These are phyloP conservation scores for Ceratocystis variospora DNA, from an alignment of 2,329 filamentous ascomycete genomes.

Conservation along the genomic window DNA sequence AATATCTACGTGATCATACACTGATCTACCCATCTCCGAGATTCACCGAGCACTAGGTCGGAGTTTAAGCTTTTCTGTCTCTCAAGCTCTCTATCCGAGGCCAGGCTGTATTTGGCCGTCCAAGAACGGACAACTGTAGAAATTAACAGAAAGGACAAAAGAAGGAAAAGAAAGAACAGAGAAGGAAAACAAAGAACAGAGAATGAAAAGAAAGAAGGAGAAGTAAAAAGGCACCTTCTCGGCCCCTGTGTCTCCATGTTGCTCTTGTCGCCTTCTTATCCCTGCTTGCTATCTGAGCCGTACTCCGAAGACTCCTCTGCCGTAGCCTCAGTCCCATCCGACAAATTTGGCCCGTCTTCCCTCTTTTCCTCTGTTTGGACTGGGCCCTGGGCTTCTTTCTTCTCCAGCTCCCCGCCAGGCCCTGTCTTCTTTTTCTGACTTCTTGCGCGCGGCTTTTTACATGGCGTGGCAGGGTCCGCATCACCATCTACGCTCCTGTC, in stretches of 20 bases:
- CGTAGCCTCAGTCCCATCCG: background rate
- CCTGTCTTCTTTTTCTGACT: background rate
- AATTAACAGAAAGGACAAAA: background rate
- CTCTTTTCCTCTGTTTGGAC: background rate
- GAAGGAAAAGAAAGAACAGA: background rate
- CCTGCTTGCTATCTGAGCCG: background rate
- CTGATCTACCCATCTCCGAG: background rate
- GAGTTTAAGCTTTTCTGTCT: background rate
- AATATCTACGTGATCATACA: too few species aligned
- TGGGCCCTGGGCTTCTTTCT: background rate
- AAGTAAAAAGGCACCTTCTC: background rate
- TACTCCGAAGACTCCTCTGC: background rate
- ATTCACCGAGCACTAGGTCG: background rate
- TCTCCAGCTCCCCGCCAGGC: background rate
- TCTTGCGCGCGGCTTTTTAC: background rate
- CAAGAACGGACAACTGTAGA: too few species aligned
- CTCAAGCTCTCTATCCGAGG: background rate
- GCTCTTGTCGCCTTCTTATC: background rate
- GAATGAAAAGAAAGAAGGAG: background rate
- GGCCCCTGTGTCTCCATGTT: background rate
- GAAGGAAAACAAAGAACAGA: background rate
- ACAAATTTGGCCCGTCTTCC: background rate
- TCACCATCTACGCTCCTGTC: background rate
- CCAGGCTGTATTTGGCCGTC: background rate
- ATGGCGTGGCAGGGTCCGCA: background rate